Percentiles rank a stretch among this genome's conserved stretches.
phyloP scores from a whole-genome alignment of 768 basidiomycete species.

The Leucogyrophana mollusca region DNA sequence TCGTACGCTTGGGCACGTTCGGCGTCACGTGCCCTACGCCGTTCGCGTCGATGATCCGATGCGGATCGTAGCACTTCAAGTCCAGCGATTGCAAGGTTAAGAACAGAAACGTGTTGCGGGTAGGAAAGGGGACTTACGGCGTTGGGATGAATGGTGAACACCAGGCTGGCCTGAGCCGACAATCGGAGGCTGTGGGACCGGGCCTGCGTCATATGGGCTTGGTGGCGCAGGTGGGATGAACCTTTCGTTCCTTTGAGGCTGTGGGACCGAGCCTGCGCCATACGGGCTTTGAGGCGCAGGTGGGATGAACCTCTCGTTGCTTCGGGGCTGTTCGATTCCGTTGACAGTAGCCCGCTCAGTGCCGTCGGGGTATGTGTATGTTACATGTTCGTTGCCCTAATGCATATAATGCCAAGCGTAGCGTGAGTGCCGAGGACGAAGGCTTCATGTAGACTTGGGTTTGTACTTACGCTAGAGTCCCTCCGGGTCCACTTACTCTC shows the following conservation, averaged over 20 bases:
- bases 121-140: too few relatives aligned
- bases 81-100: too few relatives aligned
- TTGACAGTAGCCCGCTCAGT: conserved; percentile 66
- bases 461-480: conserved; percentile 55
- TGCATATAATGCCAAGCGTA: conserved; percentile 11
- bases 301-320: conserved; percentile 3
- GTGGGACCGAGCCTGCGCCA: not conserved
- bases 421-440: conserved; percentile 1
- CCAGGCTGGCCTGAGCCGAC: conserved; percentile 13
- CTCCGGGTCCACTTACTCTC: conserved; percentile 51
- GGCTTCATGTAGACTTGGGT: not conserved
- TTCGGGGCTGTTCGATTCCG: conserved; percentile 47
- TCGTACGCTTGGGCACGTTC: too few relatives aligned
- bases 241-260: not conserved
- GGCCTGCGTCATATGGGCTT: conserved; percentile 22
- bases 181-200: conserved; percentile 6
- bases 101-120: too few relatives aligned
- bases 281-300: conserved; percentile 10
- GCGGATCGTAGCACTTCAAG: too few relatives aligned
- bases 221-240: conserved; percentile 13
- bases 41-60: too few relatives aligned
- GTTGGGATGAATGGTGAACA: conserved; percentile 3
- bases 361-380: conserved; percentile 64
- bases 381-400: conserved; percentile 77
- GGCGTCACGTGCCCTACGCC: too few relatives aligned